These are phyloP conservation scores for Trapa incisa DNA, from an alignment of 345 rosid species.

Conservation along the genomic window DNA sequence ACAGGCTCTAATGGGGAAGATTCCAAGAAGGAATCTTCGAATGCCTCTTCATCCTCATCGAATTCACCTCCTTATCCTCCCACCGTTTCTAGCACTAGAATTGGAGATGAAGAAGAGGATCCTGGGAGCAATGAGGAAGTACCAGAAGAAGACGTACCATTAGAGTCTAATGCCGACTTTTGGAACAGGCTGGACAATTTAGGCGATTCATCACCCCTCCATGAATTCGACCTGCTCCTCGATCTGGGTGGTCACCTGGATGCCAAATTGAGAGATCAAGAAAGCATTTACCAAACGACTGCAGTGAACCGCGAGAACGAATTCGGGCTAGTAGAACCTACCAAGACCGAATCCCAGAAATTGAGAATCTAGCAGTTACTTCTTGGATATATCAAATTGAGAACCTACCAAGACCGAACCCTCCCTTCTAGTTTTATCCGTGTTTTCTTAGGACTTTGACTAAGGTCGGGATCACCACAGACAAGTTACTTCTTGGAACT, in stretches of 20 bases:
- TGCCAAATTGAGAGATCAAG: neutral
- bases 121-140: neutral
- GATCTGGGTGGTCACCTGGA: neutral
- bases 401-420: neutral
- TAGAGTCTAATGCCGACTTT: slow-evolving; percentile 46
- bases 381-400: no score
- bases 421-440: neutral
- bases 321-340: slow-evolving; percentile 33
- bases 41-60: slow-evolving; percentile 24
- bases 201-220: slow-evolving; percentile 9
- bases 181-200: slow-evolving; percentile 60
- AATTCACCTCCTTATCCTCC: slow-evolving; percentile 9
- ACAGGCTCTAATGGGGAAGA: no score
- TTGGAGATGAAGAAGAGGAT: neutral
- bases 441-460: slow-evolving; percentile 15
- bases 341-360: neutral
- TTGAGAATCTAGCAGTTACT: neutral
- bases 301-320: slow-evolving; percentile 47
- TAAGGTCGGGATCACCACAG: slow-evolving; percentile 30
- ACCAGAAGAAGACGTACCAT: neutral
- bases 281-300: slow-evolving; percentile 10
- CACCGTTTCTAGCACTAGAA: neutral
- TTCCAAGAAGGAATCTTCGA: no score
- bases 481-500: slow-evolving; percentile 30
- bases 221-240: neutral